A percentile compares a stretch with the other conserved stretches of the same genome.
Evolutionary conservation across 176 grass and related monocot genomes (phyloP).

Genomic region (Oryza meridionalis): DNA sequence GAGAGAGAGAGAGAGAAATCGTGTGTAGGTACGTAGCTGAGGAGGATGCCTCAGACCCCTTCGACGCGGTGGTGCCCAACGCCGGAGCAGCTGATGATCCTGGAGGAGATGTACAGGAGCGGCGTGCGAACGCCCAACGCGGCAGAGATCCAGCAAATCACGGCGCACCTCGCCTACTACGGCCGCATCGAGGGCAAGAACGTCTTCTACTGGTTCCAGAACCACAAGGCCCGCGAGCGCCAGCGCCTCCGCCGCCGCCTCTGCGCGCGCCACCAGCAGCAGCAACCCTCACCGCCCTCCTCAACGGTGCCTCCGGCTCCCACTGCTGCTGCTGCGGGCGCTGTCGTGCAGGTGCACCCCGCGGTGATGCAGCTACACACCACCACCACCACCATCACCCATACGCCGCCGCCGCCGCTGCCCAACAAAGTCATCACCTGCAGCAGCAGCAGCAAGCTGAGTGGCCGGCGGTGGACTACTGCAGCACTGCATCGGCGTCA

Average conservation of each 20-base stretch:
- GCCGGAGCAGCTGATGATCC: slow-evolving; percentile 86
- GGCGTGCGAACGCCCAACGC: slow-evolving; percentile 80
- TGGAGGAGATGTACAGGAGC: slow-evolving; percentile 87
- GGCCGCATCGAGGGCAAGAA: slow-evolving; percentile 95
- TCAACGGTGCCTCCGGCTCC: neutral
- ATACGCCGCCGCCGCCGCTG: slow-evolving; percentile 8
- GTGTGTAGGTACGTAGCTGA: neutral
- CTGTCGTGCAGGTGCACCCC: slow-evolving; percentile 18
- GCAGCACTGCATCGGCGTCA: neutral
- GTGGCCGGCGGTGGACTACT: slow-evolving; percentile 48
- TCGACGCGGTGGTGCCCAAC: slow-evolving; percentile 88
- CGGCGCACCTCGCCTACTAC: slow-evolving; percentile 77
- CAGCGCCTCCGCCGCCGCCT: slow-evolving; percentile 76
- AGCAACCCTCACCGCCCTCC: slow-evolving; percentile 4
- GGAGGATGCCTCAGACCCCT: slow-evolving; percentile 79
- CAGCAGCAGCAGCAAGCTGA: slow-evolving; percentile 28
- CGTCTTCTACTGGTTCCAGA: slow-evolving; percentile 98
- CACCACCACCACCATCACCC: slow-evolving; percentile 39
- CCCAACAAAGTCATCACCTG: neutral
- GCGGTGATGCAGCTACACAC: slow-evolving; percentile 47
- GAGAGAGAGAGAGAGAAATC: no score
- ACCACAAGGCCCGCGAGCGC: slow-evolving; percentile 87
- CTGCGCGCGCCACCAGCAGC: slow-evolving; percentile 65
- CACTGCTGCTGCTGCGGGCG: neutral
- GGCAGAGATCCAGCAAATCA: slow-evolving; percentile 88